Base-by-base conservation (phyloP, 75 land plant genomes). In the Azolla pinnata region DNA sequence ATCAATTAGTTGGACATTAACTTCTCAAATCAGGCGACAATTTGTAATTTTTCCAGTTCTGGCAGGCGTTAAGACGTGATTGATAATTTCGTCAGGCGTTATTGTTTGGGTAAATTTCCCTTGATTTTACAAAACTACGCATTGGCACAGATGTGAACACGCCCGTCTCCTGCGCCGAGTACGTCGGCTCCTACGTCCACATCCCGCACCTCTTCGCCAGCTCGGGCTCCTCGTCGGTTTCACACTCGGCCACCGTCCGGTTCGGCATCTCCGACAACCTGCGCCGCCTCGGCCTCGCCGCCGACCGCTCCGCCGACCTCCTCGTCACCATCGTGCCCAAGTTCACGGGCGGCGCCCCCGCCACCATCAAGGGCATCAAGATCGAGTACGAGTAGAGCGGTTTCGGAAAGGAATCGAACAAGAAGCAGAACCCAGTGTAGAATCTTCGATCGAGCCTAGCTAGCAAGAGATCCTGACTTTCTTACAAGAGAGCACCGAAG, bases 141-240 rank as follows among this genome's bases (percentile, higher is more conserved):
- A n/a, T n/a, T n/a, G n/a, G n/a, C n/a, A n/a, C 75, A 0, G 61
- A 76, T 40, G 64, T 54, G 2, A 27, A 3, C 1, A 47, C 66
- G 8, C 53, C 42, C 16, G 26, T 60, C 35, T 31, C 44, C 34
- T 3, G 8, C 33, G 58, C 52, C 14, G 71, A 65, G 57, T 72
- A 55, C 40, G 75, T 31, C 0, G 79, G 75, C 4, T 67, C 57
- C 17, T 77, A 61, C 42, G 31, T 44, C 1, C 55, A 72, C 23
- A 21, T 70, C 16, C 74, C 69, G 0, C 70, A 73, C 59, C n/a
- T n/a, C n/a, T 25, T 52, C 4, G 54, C 14, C 26, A 29, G 54
- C 25, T 14, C 18, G 4, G 54, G 54, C 5, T 25, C 27, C 29
- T 26, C 24, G 29, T 25, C 27, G 54, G 24, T 14, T 29, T 10